phyloP scores from a whole-genome alignment of 108 stramenopile species.

The Asterionellopsis glacialis region DNA sequence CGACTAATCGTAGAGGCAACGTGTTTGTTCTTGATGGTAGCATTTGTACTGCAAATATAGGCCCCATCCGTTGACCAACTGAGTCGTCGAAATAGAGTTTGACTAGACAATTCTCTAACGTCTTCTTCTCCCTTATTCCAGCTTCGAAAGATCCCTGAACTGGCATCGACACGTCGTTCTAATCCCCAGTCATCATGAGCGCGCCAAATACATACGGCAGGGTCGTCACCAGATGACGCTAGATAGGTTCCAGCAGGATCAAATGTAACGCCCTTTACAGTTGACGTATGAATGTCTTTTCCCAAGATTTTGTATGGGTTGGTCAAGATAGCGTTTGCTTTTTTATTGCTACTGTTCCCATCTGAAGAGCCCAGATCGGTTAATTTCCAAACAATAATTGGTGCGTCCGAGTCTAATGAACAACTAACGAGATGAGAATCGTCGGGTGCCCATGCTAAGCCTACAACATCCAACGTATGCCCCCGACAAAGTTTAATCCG shows the following conservation, averaged over 20 bases:
- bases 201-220: slow-evolving; percentile 82
- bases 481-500: slow-evolving; percentile 82
- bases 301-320: slow-evolving; percentile 79
- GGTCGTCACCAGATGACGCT: slow-evolving; percentile 80
- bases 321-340: slow-evolving; percentile 17
- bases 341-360: slow-evolving; percentile 1
- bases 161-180: slow-evolving; percentile 68
- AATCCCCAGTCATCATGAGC: slow-evolving; percentile 88
- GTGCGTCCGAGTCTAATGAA: slow-evolving; percentile 78
- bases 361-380: slow-evolving; percentile 37
- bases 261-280: slow-evolving; percentile 85
- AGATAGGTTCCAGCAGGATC: slow-evolving; percentile 85
- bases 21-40: slow-evolving; percentile 74
- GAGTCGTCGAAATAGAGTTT: slow-evolving; percentile 77
- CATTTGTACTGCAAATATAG: slow-evolving; percentile 83
- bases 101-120: slow-evolving; percentile 52
- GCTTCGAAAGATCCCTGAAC: slow-evolving; percentile 63
- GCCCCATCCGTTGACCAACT: slow-evolving; percentile 85
- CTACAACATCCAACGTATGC: slow-evolving; percentile 83
- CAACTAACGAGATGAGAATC: slow-evolving; percentile 83
- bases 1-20: slow-evolving; percentile 83
- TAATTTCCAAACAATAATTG: slow-evolving; percentile 83
- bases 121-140: slow-evolving; percentile 37
- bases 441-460: slow-evolving; percentile 88
- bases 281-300: slow-evolving; percentile 62